Base-by-base conservation (phyloP, 1,139 yeast species). In the Sporopachydermia cereana region DNA sequence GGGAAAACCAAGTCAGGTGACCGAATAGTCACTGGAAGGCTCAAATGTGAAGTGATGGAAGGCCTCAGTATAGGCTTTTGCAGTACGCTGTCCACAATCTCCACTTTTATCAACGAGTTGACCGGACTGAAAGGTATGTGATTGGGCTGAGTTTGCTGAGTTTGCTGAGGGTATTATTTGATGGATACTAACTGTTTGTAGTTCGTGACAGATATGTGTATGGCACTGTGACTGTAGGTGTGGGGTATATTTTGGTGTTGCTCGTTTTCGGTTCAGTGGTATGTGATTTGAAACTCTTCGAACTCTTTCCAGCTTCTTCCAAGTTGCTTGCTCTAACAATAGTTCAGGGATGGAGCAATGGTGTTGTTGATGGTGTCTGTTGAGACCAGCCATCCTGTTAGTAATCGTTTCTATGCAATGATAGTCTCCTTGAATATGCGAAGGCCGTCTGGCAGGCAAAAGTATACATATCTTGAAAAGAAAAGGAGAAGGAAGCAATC, bases 31-130 rank as follows among this genome's bases (percentile, higher is more conserved):
- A 24, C 45, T 39, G 41, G 47, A 47, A 44, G 48, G 4, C 53
- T 71, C 2, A 61, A 71, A 1, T 73, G 84, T 50, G 75, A 73
- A 34, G 75, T 81, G 2, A 54, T 83, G 0, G 54, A 54, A 7
- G 94, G 84, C 0, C 59, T 85, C 1, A 69, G 66, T 12, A 74
- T 75, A 51, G 96, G 96, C 0, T 81, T 78, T 50, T 81, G 93
- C 57, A 96, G 95, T 0, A 71, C 78, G 3, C 61, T 84, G 43
- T 78, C 91, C 31, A 88, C 96, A 0, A 75, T 84, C 31, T 79
- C 88, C 47, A 81, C 95, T 0, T 81, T 86, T 54, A 71, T 83
- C 2, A 76, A 73, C 27, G 96, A 88, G 57, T 59, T 84, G 41
- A 67, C 67, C 51, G 66, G 64, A 0, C 54, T 79, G 9, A 50